These are phyloP conservation scores for Hydnomerulius pinastri DNA, from an alignment of 768 basidiomycete species.

Conservation along the genomic window DNA sequence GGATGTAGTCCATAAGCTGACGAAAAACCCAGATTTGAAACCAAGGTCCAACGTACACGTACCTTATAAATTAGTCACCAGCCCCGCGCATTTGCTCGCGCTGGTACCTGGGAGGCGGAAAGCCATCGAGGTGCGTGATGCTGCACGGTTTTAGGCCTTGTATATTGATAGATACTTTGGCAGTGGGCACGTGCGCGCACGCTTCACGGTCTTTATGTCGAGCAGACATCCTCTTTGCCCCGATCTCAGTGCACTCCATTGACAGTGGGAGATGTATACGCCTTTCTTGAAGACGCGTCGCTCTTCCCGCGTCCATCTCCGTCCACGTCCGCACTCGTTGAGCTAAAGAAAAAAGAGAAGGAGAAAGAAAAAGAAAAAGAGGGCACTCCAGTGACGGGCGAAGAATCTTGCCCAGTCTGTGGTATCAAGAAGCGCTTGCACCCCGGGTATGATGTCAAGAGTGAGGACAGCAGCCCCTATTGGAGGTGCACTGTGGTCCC, in stretches of 20 bases:
- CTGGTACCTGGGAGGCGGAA: constrained; percentile 47
- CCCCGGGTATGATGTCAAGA: constrained; percentile 23
- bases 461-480: constrained; percentile 11
- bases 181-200: constrained; percentile 50
- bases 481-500: constrained; percentile 31
- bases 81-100: constrained; percentile 34
- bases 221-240: constrained; percentile 22
- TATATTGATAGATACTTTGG: constrained; percentile 5
- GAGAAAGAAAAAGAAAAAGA: constrained; percentile 25
- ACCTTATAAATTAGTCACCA: constrained; percentile 41
- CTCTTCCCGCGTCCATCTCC: constrained; percentile 36
- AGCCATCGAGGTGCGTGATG: constrained; percentile 45
- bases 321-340: constrained; percentile 7
- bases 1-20: neutral
- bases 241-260: constrained; percentile 25
- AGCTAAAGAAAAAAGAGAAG: constrained; percentile 27
- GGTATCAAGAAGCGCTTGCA: constrained; percentile 32
- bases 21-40: constrained; percentile 35
- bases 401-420: constrained; percentile 29
- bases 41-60: constrained; percentile 27
- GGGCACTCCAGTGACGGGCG: constrained; percentile 15
- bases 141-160: neutral
- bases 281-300: constrained; percentile 45
- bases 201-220: constrained; percentile 39
- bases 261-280: constrained; percentile 44